These are phyloP conservation scores for Zostera marina DNA, from an alignment of 116 monocot genomes.

Conservation along the genomic window DNA sequence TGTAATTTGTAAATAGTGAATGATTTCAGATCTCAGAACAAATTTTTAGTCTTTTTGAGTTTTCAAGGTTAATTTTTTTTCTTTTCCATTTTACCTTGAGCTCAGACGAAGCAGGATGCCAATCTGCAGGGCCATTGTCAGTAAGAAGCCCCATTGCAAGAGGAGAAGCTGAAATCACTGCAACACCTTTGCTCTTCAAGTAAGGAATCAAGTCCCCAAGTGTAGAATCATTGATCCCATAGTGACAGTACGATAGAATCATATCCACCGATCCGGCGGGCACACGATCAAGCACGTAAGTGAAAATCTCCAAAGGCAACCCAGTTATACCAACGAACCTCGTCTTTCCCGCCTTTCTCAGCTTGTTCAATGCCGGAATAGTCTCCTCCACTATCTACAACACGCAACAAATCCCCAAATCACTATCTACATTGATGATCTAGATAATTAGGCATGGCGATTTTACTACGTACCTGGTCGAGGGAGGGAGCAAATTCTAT, in stretches of 20 bases:
- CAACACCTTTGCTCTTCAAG: conserved; percentile 64
- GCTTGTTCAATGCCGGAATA: conserved; percentile 64
- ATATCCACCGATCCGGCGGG: conserved; percentile 68
- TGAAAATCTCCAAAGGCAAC: conserved; percentile 53
- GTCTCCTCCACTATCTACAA: conserved; percentile 84
- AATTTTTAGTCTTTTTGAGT: neutral
- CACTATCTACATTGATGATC: neutral
- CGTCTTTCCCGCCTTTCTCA: conserved; percentile 62
- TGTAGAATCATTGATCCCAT: conserved; percentile 54
- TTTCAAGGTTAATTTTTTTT: neutral
- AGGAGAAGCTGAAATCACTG: conserved; percentile 80
- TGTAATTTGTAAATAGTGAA: conserved; percentile 28
- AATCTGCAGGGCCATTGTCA: conserved; percentile 67
- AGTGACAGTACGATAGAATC: conserved; percentile 87
- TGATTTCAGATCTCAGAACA: too few species aligned
- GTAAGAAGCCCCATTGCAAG: conserved; percentile 88
- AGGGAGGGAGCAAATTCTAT: conserved; percentile 82
- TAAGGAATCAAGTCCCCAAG: conserved; percentile 68
- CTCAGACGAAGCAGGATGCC: conserved; percentile 74
- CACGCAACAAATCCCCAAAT: neutral
- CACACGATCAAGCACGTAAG: conserved; percentile 73
- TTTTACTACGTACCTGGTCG: conserved; percentile 40
- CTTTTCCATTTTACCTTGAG: conserved; percentile 45
- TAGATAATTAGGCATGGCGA: neutral
- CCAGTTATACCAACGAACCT: conserved; percentile 81